Percentiles rank a stretch among this genome's conserved stretches.
phyloP scores from a whole-genome alignment of 805 yeast genomes.

The Lachancea mirantina region DNA sequence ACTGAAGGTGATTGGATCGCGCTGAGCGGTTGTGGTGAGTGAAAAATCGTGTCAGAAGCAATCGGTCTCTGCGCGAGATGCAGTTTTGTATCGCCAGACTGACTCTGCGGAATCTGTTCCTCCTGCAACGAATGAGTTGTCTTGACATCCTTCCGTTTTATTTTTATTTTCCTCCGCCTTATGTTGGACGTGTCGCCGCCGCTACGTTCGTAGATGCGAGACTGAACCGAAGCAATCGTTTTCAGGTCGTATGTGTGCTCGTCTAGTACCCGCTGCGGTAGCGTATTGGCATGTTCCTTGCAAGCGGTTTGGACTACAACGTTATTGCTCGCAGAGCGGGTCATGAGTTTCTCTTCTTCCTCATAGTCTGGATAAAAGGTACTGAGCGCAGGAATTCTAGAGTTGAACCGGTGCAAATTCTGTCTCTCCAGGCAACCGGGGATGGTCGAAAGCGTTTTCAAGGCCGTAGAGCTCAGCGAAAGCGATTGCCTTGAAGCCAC shows the following conservation, averaged over 20 bases:
- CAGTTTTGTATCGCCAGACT: not conserved
- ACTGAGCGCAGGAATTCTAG: constrained; percentile 28
- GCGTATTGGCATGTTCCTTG: constrained; percentile 18
- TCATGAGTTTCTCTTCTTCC: constrained; percentile 3
- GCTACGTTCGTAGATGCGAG: constrained; percentile 27
- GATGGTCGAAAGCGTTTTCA: constrained; percentile 34
- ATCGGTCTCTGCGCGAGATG: not conserved
- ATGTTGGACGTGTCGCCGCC: constrained; percentile 20
- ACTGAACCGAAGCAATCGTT: constrained; percentile 28
- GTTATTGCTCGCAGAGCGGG: constrained; percentile 6
- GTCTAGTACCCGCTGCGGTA: constrained; percentile 22
- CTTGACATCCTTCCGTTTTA: constrained; percentile 11
- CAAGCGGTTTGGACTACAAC: constrained; percentile 3
- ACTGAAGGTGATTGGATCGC: constrained; percentile 3
- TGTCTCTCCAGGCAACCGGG: constrained; percentile 32
- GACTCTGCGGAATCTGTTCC: not conserved
- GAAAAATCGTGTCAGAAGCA: not conserved
- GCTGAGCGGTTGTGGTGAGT: constrained; percentile 5
- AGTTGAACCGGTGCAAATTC: constrained; percentile 27
- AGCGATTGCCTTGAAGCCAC: constrained; percentile 74
- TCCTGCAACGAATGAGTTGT: not conserved
- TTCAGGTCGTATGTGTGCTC: constrained; percentile 19
- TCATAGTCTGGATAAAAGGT: constrained; percentile 15
- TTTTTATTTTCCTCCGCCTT: constrained; percentile 27
- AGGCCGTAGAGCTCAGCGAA: constrained; percentile 52